phyloP scores from a whole-genome alignment of 306 rosid genomes.

The Oxytropis ochrocephala region DNA sequence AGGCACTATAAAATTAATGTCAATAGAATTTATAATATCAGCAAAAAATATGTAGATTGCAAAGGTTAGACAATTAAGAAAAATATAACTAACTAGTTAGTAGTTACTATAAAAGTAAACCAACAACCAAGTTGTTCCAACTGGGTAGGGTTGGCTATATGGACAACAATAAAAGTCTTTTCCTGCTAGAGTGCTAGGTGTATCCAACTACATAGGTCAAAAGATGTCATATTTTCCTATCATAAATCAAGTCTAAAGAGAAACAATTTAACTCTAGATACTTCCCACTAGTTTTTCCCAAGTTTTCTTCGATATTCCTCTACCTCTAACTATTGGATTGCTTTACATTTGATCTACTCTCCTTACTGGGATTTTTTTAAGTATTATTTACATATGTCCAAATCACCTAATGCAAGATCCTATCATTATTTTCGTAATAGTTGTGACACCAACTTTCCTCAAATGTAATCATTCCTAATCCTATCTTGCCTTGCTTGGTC shows the following conservation, averaged over 20 bases:
- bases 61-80: background rate
- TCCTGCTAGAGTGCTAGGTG: background rate
- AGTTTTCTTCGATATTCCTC: background rate
- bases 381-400: no score
- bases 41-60: background rate
- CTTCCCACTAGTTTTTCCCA: background rate
- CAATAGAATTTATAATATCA: background rate
- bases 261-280: background rate
- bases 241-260: background rate
- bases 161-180: background rate
- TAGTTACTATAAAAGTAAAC: background rate
- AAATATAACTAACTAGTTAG: background rate
- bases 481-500: background rate
- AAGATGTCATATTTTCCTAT: background rate
- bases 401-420: background rate
- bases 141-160: background rate
- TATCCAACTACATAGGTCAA: background rate
- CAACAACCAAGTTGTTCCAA: background rate
- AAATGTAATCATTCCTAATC: background rate
- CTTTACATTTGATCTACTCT: background rate
- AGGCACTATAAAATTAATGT: background rate
- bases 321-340: background rate
- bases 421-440: background rate
- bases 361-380: background rate
- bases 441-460: background rate